Conservation (phyloP, 495 filamentous ascomycete species). For the Platismatia glauca region DNA sequence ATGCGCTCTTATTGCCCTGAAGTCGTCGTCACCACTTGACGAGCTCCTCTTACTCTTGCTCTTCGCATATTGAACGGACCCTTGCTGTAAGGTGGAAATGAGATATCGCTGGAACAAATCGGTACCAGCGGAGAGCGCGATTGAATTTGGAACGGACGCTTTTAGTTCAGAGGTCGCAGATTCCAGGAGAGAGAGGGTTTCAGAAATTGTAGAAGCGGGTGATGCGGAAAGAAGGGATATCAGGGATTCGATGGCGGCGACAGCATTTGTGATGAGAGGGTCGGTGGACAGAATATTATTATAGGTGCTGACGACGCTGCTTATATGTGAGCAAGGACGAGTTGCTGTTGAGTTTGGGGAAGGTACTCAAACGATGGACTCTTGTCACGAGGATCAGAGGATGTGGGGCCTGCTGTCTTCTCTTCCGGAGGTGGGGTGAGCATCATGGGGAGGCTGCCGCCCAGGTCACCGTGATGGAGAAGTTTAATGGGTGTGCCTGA, state of each 20-base stretch:
- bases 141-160: constrained; percentile 68
- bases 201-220: constrained; percentile 75
- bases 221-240: constrained; percentile 72
- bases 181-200: constrained; percentile 78
- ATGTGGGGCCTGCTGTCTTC: neutral
- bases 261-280: constrained; percentile 83
- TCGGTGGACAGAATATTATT: constrained; percentile 53
- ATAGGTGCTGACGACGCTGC: constrained; percentile 51
- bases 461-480: neutral
- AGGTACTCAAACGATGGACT: constrained; percentile 37
- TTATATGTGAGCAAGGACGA: neutral
- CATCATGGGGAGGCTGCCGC: neutral
- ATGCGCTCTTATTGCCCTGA: constrained; percentile 72
- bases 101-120: constrained; percentile 94
- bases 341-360: neutral
- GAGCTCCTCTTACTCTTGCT: constrained; percentile 3
- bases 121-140: constrained; percentile 83
- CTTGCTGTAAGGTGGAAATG: constrained; percentile 56
- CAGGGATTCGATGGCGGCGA: constrained; percentile 90
- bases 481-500: neutral
- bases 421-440: constrained; percentile 17
- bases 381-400: neutral
- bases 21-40: constrained; percentile 51
- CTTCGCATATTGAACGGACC: constrained; percentile 18
- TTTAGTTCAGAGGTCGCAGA: constrained; percentile 66